Evolutionary conservation across 176 grass and related monocot genomes (phyloP).

Genomic region (Phragmites australis): DNA sequence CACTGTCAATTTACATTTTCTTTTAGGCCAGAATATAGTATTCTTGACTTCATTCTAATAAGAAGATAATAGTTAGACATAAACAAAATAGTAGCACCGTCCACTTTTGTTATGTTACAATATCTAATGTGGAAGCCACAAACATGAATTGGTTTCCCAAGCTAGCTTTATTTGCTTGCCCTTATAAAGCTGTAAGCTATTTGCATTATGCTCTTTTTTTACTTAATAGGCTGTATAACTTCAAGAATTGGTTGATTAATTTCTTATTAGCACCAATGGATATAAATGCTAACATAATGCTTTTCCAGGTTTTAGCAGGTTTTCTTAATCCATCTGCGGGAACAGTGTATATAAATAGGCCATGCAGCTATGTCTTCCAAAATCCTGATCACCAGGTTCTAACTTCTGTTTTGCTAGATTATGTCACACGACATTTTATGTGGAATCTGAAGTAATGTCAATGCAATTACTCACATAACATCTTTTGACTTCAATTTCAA

Average conservation of each 20-base stretch:
- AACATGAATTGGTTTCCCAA: background rate
- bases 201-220: too few relatives aligned
- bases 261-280: background rate
- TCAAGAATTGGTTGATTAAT: background rate
- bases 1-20: background rate
- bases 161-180: background rate
- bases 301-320: slow-evolving; percentile 77
- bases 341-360: slow-evolving; percentile 56
- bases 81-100: background rate
- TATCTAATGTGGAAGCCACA: slow-evolving; percentile 8
- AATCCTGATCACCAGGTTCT: slow-evolving; percentile 96
- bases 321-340: slow-evolving; percentile 62
- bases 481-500: slow-evolving; percentile 14
- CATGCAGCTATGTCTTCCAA: slow-evolving; percentile 94
- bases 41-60: background rate
- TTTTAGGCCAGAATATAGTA: background rate
- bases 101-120: background rate
- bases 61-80: background rate
- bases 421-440: background rate
- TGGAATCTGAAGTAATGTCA: background rate
- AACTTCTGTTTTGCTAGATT: slow-evolving; percentile 14
- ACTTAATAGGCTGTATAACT: background rate
- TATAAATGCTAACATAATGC: slow-evolving; percentile 26
- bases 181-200: background rate
- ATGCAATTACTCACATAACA: background rate